Conservation (phyloP, 192 early-diverging fungal genomes). For the Geranomyces michiganensis region DNA sequence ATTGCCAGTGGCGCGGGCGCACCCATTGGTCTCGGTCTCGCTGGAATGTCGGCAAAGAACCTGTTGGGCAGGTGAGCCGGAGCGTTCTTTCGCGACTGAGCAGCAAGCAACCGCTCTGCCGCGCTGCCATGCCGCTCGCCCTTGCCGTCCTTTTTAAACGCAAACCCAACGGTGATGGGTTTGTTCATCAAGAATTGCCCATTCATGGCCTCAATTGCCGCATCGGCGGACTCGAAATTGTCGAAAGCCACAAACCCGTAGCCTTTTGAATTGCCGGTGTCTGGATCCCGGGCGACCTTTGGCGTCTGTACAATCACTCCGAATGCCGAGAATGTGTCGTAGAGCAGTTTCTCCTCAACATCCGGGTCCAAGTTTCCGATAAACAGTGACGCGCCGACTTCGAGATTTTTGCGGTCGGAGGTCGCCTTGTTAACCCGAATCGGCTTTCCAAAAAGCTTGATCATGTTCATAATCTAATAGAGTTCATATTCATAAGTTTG, state of each 20-base stretch:
- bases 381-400: slow-evolving; percentile 95
- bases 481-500: too few species aligned
- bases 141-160: slow-evolving; percentile 98
- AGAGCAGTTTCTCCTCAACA: slow-evolving; percentile 86
- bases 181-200: slow-evolving; percentile 95
- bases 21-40: slow-evolving; percentile 23
- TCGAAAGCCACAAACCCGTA: slow-evolving; percentile 92
- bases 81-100: slow-evolving; percentile 82
- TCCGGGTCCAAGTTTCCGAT: slow-evolving; percentile 94
- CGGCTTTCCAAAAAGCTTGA: slow-evolving; percentile 93
- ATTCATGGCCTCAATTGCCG: slow-evolving; percentile 98
- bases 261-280: slow-evolving; percentile 84
- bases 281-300: slow-evolving; percentile 81
- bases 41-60: slow-evolving; percentile 68
- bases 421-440: slow-evolving; percentile 95
- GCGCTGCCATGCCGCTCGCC: slow-evolving; percentile 96
- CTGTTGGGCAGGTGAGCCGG: slow-evolving; percentile 63
- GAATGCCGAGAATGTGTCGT: slow-evolving; percentile 95
- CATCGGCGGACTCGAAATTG: slow-evolving; percentile 94
- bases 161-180: slow-evolving; percentile 86
- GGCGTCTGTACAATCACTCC: slow-evolving; percentile 87
- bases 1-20: slow-evolving; percentile 22
- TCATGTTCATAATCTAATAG: slow-evolving; percentile 96
- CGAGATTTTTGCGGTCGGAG: slow-evolving; percentile 78
- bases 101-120: slow-evolving; percentile 90